Base-by-base conservation (phyloP, 2,329 filamentous ascomycete genomes). In the Pseudogymnoascus sp. region DNA sequence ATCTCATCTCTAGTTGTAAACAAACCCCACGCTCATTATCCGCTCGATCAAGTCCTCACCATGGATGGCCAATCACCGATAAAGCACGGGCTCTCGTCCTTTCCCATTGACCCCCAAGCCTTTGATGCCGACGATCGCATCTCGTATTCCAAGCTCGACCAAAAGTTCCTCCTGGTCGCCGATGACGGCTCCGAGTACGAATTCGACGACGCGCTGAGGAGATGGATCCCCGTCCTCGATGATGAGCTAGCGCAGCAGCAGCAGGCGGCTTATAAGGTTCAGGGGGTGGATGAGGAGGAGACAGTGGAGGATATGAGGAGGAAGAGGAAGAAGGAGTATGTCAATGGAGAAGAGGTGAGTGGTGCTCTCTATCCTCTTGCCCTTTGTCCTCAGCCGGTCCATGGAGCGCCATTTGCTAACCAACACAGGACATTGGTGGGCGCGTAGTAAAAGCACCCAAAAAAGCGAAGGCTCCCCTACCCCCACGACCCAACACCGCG, bases 121-220 rank as follows among this genome's bases (percentile, higher is more conserved):
- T 96, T 96, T 73, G 86, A 88, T 70, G 78, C 78, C 64, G 92
- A 96, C 73, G 83, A 90, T 29, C 89, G 93, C 69, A 90, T 96
- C 71, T 93, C 91, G 5, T 96, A 88, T 77, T 93, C 90, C n/a
- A 89, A 85, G 73, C 80, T 91, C 65, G 88, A 93, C 75, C 82
- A 86, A 72, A 93, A 91, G 73, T 93, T 88, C 77, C 84, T 95
- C 62, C 85, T 95, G 6, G 92, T 96, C 66, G 88, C 90, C 64
- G 90, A 92, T 59, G 87, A 95, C 72, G 91, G 91, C 61, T 83
- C 86, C 65, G 93, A 96, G 74, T 96, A 88, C 77, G 89, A 93
- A 74, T 97, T 88, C 77, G 87, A 96, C 75, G 76, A 82, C 60
- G 81, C 80, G 61, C 76, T 86, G 68, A 87, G 85, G 76, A 83